Evolutionary conservation across 495 filamentous ascomycete genomes (phyloP), one percentile per base, ranked within the genome.

Genomic region (Penicillium ochrochloron): DNA sequence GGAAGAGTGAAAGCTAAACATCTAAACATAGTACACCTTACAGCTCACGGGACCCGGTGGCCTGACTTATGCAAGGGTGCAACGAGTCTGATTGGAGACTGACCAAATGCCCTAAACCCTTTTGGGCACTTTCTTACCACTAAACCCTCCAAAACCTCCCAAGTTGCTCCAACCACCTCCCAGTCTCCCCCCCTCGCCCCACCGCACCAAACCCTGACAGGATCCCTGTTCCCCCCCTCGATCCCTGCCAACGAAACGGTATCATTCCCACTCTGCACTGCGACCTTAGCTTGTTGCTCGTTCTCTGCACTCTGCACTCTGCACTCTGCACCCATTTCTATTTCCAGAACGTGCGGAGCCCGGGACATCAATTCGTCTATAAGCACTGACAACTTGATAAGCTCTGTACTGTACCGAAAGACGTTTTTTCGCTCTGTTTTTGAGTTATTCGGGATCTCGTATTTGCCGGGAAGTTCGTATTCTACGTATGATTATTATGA

Each of bases 11-110:
- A 60, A 31, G 53, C 48, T 29, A 52, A 58, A 59, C 65, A 27
- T 67, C 77, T 79, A 79, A 78, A 76, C 71, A 72, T 79, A 79
- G 77, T 61, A 75, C 73, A 69, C 71, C 75, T 76, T 78, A 68
- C 77, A 78, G 72, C 66, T 70, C 70, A 73, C 51, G 60, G 70
- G 70, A 73, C 65, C 66, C 62, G 72, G 75, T 70, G 68, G 69
- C 70, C 71, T 69, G 65, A 69, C 67, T 57, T 54, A 74, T 75
- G 76, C 66, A 77, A 75, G 75, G 70, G 60, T 57, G 34, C 41
- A 4, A 3, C 15, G 54, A 25, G 31, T 5, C 12, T 72, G 51
- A 73, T 78, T 74, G 73, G 73, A 52, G 57, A 17, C 53, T 34
- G 34, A 1, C 29, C 9, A 23, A 21, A n/a, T 11, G n/a, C 53